Percentiles rank a stretch among this genome's conserved stretches.
Conservation (phyloP, 768 basidiomycete species). For the Termitomyces eurrhizus region DNA sequence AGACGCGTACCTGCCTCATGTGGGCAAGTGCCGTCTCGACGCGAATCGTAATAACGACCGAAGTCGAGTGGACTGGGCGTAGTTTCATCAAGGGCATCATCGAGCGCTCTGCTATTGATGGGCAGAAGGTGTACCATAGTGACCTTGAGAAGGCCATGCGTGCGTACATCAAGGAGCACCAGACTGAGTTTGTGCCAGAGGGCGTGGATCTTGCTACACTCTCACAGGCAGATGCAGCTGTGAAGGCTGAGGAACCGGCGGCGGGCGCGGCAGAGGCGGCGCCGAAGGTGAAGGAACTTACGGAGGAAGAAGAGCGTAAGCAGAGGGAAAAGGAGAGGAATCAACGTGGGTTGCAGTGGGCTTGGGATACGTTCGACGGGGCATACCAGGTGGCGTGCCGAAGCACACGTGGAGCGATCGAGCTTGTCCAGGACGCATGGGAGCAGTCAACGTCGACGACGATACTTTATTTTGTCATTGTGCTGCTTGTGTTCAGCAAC, state of each 20-base stretch:
- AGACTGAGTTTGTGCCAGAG: constrained; percentile 84
- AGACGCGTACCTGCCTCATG: constrained; percentile 91
- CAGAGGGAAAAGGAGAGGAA: constrained; percentile 66
- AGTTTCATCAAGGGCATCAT: constrained; percentile 98
- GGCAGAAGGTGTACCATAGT: constrained; percentile 82
- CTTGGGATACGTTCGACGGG: constrained; percentile 81
- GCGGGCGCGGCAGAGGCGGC: constrained; percentile 22
- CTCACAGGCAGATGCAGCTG: constrained; percentile 35
- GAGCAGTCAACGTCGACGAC: constrained; percentile 70
- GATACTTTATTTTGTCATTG: constrained; percentile 71
- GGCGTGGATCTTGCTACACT: constrained; percentile 62
- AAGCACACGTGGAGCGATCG: constrained; percentile 68
- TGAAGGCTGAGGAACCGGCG: constrained; percentile 18
- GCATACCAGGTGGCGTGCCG: constrained; percentile 66
- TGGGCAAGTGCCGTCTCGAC: constrained; percentile 84
- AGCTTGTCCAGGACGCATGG: constrained; percentile 77
- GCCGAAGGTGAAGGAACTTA: constrained; percentile 16
- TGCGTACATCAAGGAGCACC: constrained; percentile 83
- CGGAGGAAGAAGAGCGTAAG: constrained; percentile 40
- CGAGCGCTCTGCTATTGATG: constrained; percentile 86
- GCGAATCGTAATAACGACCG: constrained; percentile 80
- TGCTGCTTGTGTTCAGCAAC: constrained; percentile 72
- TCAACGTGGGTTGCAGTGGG: constrained; percentile 79
- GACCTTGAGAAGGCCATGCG: constrained; percentile 87
- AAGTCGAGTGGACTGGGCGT: constrained; percentile 94